phyloP scores from a whole-genome alignment of 257 asterid genomes.

The Echium plantagineum region DNA sequence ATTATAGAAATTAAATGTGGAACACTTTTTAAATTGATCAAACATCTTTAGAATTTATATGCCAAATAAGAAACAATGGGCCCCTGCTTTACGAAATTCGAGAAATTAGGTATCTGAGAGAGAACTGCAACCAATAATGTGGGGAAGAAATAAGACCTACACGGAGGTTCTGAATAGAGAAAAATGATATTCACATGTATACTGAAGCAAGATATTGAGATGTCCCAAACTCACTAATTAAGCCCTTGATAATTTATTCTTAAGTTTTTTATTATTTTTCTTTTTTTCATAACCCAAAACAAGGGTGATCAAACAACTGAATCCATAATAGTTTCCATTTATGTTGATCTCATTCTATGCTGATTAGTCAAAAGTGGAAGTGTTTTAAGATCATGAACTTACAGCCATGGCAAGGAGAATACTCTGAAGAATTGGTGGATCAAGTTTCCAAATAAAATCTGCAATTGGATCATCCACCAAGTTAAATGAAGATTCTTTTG shows the following conservation, averaged over 20 bases:
- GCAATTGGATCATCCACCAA: slow-evolving; percentile 69
- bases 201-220: too few relatives aligned
- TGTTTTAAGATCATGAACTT: slow-evolving; percentile 20
- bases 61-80: not conserved
- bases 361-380: not conserved
- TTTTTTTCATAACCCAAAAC: too few relatives aligned
- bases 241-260: too few relatives aligned
- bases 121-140: not conserved
- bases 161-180: not conserved
- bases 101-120: too few relatives aligned
- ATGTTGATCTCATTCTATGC: not conserved
- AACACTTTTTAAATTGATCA: not conserved
- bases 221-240: too few relatives aligned
- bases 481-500: slow-evolving; percentile 24
- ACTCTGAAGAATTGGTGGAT: slow-evolving; percentile 46
- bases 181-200: too few relatives aligned
- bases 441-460: slow-evolving; percentile 55
- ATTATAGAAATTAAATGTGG: not conserved
- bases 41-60: not conserved
- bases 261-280: too few relatives aligned
- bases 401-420: slow-evolving; percentile 79
- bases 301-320: not conserved
- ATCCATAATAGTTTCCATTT: not conserved
- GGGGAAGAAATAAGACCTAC: not conserved
- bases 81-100: too few relatives aligned